Evolutionary conservation across 805 yeast genomes (phyloP).

Genomic region (Lipomyces sp.): DNA sequence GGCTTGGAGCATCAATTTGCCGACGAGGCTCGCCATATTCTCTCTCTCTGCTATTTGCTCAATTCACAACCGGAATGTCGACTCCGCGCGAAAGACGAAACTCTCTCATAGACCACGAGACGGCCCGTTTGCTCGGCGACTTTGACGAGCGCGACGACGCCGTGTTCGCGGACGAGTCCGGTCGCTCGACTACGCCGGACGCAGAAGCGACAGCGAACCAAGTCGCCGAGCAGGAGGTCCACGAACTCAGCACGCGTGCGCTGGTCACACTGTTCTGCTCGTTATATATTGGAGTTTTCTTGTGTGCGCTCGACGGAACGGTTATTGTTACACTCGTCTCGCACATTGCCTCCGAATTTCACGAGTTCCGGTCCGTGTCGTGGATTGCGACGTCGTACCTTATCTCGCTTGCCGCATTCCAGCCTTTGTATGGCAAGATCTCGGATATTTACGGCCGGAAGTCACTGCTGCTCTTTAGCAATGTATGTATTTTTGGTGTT

Average conservation of each 20-base stretch:
- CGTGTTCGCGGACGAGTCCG: constrained; percentile 4
- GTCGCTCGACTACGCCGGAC: neutral
- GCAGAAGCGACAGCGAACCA: neutral
- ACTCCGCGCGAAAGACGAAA: constrained; percentile 25
- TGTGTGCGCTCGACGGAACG: constrained; percentile 52
- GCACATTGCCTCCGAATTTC: constrained; percentile 57
- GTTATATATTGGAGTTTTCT: constrained; percentile 44
- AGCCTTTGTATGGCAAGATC: constrained; percentile 69
- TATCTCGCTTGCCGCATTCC: constrained; percentile 69
- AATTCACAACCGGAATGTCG: too few relatives aligned
- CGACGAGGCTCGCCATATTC: too few relatives aligned
- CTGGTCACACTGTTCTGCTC: constrained; percentile 27
- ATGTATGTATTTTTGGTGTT: constrained; percentile 5
- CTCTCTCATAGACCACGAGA: constrained; percentile 33
- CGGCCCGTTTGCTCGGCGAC: constrained; percentile 52
- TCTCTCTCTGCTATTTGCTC: too few relatives aligned
- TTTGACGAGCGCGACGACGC: constrained; percentile 32
- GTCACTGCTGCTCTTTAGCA: constrained; percentile 20
- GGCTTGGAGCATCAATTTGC: too few relatives aligned
- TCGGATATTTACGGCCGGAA: constrained; percentile 29
- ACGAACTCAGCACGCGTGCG: constrained; percentile 24
- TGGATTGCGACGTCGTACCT: constrained; percentile 78
- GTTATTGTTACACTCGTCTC: constrained; percentile 51
- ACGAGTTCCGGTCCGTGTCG: constrained; percentile 50
- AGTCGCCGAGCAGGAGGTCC: constrained; percentile 22